A percentile compares a stretch with the other conserved stretches of the same genome.
phyloP scores from a whole-genome alignment of 2,329 filamentous ascomycete genomes.

The Myotisia sp. region DNA sequence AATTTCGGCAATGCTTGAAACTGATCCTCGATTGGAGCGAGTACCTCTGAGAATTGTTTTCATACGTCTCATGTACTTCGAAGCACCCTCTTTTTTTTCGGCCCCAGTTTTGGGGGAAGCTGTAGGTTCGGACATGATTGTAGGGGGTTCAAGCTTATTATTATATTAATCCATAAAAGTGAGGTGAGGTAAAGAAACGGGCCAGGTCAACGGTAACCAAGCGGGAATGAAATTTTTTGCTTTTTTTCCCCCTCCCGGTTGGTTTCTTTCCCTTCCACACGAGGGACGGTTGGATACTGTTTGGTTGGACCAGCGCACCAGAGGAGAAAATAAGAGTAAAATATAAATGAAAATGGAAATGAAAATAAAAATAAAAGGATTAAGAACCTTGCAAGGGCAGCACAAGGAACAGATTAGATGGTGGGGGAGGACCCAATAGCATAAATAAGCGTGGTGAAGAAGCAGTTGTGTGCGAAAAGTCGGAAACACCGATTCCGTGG shows the following conservation, averaged over 20 bases:
- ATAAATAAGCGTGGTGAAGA: slow-evolving; percentile 8
- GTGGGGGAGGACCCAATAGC: slow-evolving; percentile 8
- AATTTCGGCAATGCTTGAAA: slow-evolving; percentile 13
- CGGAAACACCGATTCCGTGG: slow-evolving; percentile 12
- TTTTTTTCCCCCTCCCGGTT: too few relatives aligned
- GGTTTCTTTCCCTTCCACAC: too few relatives aligned
- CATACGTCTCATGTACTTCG: slow-evolving; percentile 28
- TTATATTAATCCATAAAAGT: slow-evolving; percentile 3
- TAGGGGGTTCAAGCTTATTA: slow-evolving; percentile 1
- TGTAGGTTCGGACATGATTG: slow-evolving; percentile 10
- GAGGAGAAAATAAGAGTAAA: neutral
- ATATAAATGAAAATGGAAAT: slow-evolving; percentile 3
- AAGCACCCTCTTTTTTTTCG: slow-evolving; percentile 16
- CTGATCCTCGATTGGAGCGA: slow-evolving; percentile 18
- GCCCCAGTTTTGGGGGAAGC: slow-evolving; percentile 8
- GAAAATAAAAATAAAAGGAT: too few relatives aligned
- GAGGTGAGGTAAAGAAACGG: neutral
- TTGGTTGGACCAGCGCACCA: slow-evolving; percentile 1
- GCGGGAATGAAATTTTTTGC: neutral
- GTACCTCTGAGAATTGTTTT: slow-evolving; percentile 24
- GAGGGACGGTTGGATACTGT: neutral
- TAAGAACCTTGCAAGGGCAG: too few relatives aligned
- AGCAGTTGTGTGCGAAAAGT: slow-evolving; percentile 1
- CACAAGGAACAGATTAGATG: slow-evolving; percentile 1
- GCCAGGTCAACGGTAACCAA: slow-evolving; percentile 1